phyloP scores from a whole-genome alignment of 2,329 filamentous ascomycete species.

The Ceratocystis eucalypticola region DNA sequence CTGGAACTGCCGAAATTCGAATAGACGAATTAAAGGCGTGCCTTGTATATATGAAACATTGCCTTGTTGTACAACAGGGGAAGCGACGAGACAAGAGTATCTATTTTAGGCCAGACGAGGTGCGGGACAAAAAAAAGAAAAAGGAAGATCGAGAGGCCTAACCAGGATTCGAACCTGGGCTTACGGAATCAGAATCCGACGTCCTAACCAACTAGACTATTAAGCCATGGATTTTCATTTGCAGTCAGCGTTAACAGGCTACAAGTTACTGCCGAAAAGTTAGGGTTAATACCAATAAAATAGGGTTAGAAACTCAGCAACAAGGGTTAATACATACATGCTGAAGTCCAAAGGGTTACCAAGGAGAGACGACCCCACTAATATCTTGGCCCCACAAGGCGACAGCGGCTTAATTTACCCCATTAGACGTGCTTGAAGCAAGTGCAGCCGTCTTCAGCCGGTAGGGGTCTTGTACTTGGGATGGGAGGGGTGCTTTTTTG shows the following conservation, averaged over 20 bases:
- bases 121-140: not conserved
- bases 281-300: no score
- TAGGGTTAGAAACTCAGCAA: no score
- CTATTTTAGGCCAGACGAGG: not conserved
- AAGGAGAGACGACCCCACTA: not conserved
- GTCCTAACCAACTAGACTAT: conserved; percentile 14
- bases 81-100: not conserved
- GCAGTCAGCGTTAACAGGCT: not conserved
- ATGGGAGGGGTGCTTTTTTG: not conserved
- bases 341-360: no score
- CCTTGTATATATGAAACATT: not conserved
- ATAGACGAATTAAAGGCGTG: not conserved
- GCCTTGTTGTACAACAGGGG: not conserved
- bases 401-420: conserved; percentile 16
- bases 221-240: not conserved
- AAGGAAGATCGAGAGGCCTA: not conserved
- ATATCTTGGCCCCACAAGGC: not conserved
- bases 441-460: conserved; percentile 16
- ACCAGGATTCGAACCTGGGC: conserved; percentile 13
- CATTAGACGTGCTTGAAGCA: conserved; percentile 6
- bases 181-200: conserved; percentile 3
- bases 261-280: fast-evolving
- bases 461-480: not conserved
- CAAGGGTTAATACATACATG: no score
- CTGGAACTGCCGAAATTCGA: not conserved